Conservation (phyloP, 2,329 filamentous ascomycete genomes). For the Cercospora sp. region DNA sequence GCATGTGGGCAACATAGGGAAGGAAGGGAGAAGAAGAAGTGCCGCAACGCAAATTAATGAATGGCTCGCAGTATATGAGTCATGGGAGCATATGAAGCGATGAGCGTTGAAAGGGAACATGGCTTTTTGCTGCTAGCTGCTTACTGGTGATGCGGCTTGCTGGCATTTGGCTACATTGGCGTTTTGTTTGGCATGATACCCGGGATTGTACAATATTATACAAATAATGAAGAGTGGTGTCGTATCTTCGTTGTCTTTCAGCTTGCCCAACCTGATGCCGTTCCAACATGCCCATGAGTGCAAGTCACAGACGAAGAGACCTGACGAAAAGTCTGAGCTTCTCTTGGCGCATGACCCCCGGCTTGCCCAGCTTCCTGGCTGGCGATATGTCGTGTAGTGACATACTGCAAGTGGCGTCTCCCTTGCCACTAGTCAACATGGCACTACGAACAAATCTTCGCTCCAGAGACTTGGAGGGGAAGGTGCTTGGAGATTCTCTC, state of each 20-base stretch:
- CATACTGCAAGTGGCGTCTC: neutral
- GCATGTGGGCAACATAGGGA: neutral
- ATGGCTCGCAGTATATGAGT: constrained; percentile 3
- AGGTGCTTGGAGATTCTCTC: neutral
- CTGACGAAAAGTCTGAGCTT: neutral
- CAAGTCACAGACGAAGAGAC: neutral
- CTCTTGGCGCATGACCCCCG: neutral
- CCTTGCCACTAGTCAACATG: neutral
- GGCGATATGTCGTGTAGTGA: neutral
- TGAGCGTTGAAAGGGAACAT: neutral
- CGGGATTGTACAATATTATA: constrained; percentile 3
- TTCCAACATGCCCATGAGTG: too few species aligned
- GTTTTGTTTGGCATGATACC: constrained; percentile 1
- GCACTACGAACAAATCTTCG: neutral
- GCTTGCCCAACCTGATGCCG: neutral
- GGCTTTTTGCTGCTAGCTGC: neutral
- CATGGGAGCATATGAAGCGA: neutral
- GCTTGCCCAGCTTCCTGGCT: neutral
- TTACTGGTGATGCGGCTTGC: neutral
- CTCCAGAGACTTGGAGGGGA: neutral
- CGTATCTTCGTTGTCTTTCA: neutral
- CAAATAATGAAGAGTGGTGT: constrained; percentile 1
- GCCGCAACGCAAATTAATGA: neutral
- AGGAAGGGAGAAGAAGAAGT: neutral
- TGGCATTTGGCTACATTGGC: neutral